Evolutionary conservation across 2,329 filamentous ascomycete species (phyloP).

Genomic region (Cryoendolithus antarcticus): DNA sequence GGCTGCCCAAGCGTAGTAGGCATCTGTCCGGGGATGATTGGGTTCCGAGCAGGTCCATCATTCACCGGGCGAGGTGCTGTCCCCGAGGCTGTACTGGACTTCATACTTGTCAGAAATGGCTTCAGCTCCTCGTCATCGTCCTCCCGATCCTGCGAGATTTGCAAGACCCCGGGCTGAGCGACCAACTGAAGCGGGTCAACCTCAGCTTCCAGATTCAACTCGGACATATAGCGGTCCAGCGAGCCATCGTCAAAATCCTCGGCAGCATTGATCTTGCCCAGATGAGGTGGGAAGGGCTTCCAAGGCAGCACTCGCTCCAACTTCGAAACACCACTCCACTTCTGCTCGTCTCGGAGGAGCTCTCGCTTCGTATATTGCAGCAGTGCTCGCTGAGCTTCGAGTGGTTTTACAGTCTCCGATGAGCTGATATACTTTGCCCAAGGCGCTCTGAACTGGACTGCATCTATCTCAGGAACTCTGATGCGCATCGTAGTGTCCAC

Average conservation of each 20-base stretch:
- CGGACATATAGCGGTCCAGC: conserved; percentile 24
- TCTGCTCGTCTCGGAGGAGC: conserved; percentile 16
- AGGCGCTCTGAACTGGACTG: conserved; percentile 29
- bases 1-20: too few relatives aligned
- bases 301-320: conserved; percentile 33
- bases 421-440: conserved; percentile 30
- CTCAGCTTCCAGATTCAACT: conserved; percentile 18
- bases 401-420: neutral
- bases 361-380: conserved; percentile 24
- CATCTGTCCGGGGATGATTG: too few relatives aligned
- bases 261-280: conserved; percentile 26
- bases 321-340: conserved; percentile 31
- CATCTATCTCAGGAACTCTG: conserved; percentile 36
- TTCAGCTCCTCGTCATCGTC: conserved; percentile 27
- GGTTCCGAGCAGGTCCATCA: too few relatives aligned
- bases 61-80: too few relatives aligned
- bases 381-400: conserved; percentile 23
- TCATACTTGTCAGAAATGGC: neutral
- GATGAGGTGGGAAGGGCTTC: conserved; percentile 34
- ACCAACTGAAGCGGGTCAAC: conserved; percentile 25
- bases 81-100: too few relatives aligned
- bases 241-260: conserved; percentile 31
- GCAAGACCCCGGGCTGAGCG: conserved; percentile 38
- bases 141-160: conserved; percentile 28
- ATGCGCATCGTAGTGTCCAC: conserved; percentile 37